phyloP scores from a whole-genome alignment of 768 basidiomycete species.

The Neoboletus magnificus region DNA sequence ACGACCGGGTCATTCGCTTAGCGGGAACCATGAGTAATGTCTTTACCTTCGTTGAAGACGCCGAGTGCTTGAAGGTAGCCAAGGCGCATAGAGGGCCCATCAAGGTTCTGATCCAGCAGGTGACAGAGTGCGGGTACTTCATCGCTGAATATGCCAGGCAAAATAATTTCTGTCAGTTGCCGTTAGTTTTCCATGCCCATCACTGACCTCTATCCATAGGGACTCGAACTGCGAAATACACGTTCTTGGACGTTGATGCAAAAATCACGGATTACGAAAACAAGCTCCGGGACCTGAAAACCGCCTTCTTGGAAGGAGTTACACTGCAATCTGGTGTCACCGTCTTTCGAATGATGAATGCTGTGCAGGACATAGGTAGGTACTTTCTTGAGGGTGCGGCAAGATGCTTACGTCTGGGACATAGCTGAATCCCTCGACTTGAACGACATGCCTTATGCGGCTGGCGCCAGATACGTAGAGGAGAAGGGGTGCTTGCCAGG shows the following conservation, averaged over 20 bases:
- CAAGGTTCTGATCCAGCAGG: conserved; percentile 15
- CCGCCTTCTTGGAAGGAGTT: conserved; percentile 15
- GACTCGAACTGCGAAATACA: conserved; percentile 16
- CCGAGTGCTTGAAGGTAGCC: conserved; percentile 5
- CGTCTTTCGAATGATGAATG: conserved; percentile 22
- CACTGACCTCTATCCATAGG: conserved; percentile 6
- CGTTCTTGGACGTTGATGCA: conserved; percentile 15
- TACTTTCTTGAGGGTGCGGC: not conserved
- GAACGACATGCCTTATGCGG: conserved; percentile 19
- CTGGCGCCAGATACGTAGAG: conserved; percentile 21
- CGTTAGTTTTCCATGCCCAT: not conserved
- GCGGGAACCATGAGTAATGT: conserved; percentile 15
- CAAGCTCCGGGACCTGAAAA: conserved; percentile 17
- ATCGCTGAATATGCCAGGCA: conserved; percentile 21
- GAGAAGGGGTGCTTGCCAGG: conserved; percentile 22
- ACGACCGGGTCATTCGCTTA: conserved; percentile 14
- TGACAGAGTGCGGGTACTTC: conserved; percentile 25
- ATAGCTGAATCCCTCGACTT: conserved; percentile 19
- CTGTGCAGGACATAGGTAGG: conserved; percentile 6
- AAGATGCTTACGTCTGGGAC: not conserved
- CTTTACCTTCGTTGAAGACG: conserved; percentile 13
- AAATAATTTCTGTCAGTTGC: conserved; percentile 14
- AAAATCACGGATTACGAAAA: conserved; percentile 19
- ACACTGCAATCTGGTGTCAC: conserved; percentile 11
- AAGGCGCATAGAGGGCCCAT: conserved; percentile 6